phyloP scores from a whole-genome alignment of 192 early-diverging fungal genomes.

The Backusella macrospora region DNA sequence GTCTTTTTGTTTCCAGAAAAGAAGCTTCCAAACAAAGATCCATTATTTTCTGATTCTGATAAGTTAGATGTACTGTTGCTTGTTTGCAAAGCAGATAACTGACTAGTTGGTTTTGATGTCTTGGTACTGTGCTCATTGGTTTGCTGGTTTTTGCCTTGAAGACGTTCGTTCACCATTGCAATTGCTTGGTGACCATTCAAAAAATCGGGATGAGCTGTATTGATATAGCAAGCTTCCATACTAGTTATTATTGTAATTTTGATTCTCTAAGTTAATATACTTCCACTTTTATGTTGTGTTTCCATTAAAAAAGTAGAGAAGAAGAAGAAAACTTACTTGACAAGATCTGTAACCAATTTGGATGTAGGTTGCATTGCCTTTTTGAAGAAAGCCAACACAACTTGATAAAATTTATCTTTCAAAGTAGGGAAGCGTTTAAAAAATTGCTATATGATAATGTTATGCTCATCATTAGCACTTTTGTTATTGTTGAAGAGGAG shows the following conservation, averaged over 20 bases:
- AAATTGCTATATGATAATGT: constrained; percentile 43
- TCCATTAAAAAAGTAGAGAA: no score
- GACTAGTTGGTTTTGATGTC: background rate
- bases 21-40: constrained; percentile 98
- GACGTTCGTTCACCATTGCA: constrained; percentile 82
- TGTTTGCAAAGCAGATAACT: constrained; percentile 16
- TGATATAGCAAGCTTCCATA: constrained; percentile 97
- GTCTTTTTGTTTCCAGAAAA: constrained; percentile 74
- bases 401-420: constrained; percentile 90
- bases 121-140: background rate
- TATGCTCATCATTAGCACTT: no score
- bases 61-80: constrained; percentile 13
- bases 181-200: constrained; percentile 95
- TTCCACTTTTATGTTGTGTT: no score
- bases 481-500: no score
- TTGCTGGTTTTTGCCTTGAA: constrained; percentile 24
- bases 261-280: no score
- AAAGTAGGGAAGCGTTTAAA: constrained; percentile 97
- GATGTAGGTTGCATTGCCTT: constrained; percentile 89
- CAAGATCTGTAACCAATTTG: constrained; percentile 92
- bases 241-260: constrained; percentile 32
- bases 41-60: constrained; percentile 14
- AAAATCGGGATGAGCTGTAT: constrained; percentile 99
- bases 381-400: constrained; percentile 96
- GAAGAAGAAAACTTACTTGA: constrained; percentile 57